Conservation (phyloP, 108 stramenopile genomes). For the Skeletonema marinoi region DNA sequence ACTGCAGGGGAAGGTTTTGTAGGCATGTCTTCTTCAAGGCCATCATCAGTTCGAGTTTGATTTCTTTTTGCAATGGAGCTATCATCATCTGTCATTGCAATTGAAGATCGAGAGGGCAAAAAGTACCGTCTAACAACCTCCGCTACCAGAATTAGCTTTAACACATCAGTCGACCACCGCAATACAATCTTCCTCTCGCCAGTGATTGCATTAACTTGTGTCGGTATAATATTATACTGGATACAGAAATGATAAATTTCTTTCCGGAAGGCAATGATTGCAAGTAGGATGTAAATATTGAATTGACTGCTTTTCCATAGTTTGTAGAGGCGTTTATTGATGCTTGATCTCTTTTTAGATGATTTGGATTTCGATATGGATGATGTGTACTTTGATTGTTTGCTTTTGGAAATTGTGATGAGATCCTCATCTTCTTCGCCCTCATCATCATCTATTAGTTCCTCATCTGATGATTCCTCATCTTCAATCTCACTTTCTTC, state of each 20-base stretch:
- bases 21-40: background rate
- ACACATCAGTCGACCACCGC: conserved; percentile 41
- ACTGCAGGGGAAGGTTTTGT: background rate
- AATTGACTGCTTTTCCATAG: conserved; percentile 30
- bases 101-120: background rate
- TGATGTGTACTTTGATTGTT: conserved; percentile 1
- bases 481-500: conserved; percentile 21
- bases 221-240: conserved; percentile 6
- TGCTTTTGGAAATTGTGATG: background rate
- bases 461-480: background rate
- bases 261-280: conserved; percentile 66
- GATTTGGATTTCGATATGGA: conserved; percentile 8
- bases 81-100: background rate
- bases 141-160: conserved; percentile 60
- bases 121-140: conserved; percentile 49
- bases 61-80: background rate
- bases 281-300: conserved; percentile 44
- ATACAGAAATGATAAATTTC: conserved; percentile 44
- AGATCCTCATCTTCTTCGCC: conserved; percentile 30
- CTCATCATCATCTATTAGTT: background rate
- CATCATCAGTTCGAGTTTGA: background rate
- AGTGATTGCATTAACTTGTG: conserved; percentile 5
- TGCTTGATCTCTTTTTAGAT: background rate
- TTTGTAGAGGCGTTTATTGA: conserved; percentile 10
- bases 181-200: conserved; percentile 12